A percentile compares a stretch with the other conserved stretches of the same genome.
Evolutionary conservation across 2,329 filamentous ascomycete species (phyloP).

Genomic region (Colletotrichum sp.): DNA sequence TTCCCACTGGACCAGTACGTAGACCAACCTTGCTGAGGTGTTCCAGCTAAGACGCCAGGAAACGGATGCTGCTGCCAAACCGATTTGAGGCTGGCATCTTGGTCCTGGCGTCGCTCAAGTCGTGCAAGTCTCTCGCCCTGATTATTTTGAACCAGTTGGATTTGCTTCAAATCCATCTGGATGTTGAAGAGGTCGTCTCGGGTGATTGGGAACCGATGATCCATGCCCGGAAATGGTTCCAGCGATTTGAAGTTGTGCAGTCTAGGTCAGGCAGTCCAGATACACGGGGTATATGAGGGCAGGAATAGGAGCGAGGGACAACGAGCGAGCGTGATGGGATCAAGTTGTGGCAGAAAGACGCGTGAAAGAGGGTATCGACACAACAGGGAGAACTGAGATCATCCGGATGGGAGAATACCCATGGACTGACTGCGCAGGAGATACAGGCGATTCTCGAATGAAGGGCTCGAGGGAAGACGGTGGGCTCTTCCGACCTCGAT

Average conservation of each 20-base stretch:
- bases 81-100: constrained; percentile 75
- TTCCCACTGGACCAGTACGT: background rate
- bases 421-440: background rate
- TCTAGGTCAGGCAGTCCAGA: background rate
- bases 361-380: background rate
- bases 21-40: constrained; percentile 81
- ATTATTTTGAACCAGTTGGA: constrained; percentile 66
- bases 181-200: constrained; percentile 71
- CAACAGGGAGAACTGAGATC: background rate
- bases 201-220: constrained; percentile 63
- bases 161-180: constrained; percentile 73
- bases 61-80: constrained; percentile 94
- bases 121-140: constrained; percentile 67
- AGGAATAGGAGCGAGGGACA: background rate
- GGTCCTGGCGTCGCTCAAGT: constrained; percentile 70
- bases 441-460: background rate
- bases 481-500: constrained; percentile 34
- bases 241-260: constrained; percentile 11
- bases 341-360: background rate
- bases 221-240: constrained; percentile 55
- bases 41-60: constrained; percentile 81
- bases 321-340: constrained; percentile 6
- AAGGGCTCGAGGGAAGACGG: constrained; percentile 12
- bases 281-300: background rate
- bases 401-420: background rate